phyloP scores from a whole-genome alignment of 139 green algal species.

The Coccomyxa sp. region DNA sequence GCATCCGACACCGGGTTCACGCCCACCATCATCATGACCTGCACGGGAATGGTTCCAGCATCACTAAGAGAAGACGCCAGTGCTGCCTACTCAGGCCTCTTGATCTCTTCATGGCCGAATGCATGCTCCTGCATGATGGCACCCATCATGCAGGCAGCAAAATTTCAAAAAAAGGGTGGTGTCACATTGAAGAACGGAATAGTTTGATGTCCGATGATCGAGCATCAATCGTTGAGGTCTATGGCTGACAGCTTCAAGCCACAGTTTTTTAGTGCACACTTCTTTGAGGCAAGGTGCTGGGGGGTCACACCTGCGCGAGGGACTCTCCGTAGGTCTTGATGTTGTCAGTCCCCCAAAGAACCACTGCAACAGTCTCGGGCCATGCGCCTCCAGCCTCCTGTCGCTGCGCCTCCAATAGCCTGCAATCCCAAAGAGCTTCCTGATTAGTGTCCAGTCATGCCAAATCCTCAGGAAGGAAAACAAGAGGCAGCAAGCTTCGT shows the following conservation, averaged over 20 bases:
- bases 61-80: too few relatives aligned
- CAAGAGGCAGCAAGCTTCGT: too few relatives aligned
- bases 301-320: constrained; percentile 73
- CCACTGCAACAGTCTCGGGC: constrained; percentile 95
- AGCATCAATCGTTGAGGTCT: too few relatives aligned
- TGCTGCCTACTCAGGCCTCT: too few relatives aligned
- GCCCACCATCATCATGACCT: constrained; percentile 95
- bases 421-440: neutral
- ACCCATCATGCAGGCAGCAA: too few relatives aligned
- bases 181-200: too few relatives aligned
- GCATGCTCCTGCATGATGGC: too few relatives aligned
- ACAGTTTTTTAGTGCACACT: neutral
- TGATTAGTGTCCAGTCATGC: neutral
- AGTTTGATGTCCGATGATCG: too few relatives aligned
- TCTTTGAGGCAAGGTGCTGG: neutral
- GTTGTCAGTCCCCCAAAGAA: constrained; percentile 99
- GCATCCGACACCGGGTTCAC: constrained; percentile 89
- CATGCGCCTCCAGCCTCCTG: constrained; percentile 87
- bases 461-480: too few relatives aligned
- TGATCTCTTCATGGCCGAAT: too few relatives aligned
- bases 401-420: constrained; percentile 86
- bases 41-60: constrained; percentile 1
- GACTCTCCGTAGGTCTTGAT: constrained; percentile 99
- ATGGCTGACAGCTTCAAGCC: too few relatives aligned
- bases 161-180: too few relatives aligned